A percentile compares a stretch with the other conserved stretches of the same genome.
Conservation (phyloP, 177 flowering plant species). For the Vitis hybrid region DNA sequence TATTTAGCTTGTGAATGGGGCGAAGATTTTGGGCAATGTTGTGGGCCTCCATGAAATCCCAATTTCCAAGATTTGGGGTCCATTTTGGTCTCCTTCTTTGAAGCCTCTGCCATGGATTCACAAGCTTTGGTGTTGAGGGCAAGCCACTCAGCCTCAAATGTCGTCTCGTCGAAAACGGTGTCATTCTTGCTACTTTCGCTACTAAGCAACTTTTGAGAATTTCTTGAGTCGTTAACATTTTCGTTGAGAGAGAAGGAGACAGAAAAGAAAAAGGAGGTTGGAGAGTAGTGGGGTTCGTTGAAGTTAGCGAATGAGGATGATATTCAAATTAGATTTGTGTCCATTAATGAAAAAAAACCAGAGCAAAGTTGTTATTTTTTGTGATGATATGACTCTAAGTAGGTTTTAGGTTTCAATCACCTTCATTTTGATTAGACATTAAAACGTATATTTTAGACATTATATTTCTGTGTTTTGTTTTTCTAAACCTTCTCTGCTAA, state of each 20-base stretch:
- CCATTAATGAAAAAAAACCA: neutral
- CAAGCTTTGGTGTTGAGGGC: constrained; percentile 57
- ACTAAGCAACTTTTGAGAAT: constrained; percentile 15
- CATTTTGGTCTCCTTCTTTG: constrained; percentile 30
- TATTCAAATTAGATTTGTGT: neutral
- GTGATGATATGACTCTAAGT: neutral
- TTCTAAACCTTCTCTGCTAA: too few relatives aligned
- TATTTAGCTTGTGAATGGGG: constrained; percentile 52
- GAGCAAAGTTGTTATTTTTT: neutral
- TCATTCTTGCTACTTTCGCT: constrained; percentile 13
- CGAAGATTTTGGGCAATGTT: constrained; percentile 79
- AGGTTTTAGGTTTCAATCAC: neutral
- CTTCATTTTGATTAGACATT: too few relatives aligned
- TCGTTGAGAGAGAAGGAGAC: neutral
- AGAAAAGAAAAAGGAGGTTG: neutral
- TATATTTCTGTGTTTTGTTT: too few relatives aligned
- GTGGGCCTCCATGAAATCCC: constrained; percentile 80
- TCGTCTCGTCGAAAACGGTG: constrained; percentile 45
- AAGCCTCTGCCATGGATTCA: constrained; percentile 60
- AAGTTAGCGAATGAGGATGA: neutral
- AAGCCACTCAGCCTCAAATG: constrained; percentile 62
- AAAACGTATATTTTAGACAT: too few relatives aligned
- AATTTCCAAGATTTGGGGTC: constrained; percentile 86
- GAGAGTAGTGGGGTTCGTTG: neutral
- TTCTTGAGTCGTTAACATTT: neutral